A percentile compares a stretch with the other conserved stretches of the same genome.
Evolutionary conservation across 441 rosid species (phyloP).

Genomic region (Bruguiera hainesii): DNA sequence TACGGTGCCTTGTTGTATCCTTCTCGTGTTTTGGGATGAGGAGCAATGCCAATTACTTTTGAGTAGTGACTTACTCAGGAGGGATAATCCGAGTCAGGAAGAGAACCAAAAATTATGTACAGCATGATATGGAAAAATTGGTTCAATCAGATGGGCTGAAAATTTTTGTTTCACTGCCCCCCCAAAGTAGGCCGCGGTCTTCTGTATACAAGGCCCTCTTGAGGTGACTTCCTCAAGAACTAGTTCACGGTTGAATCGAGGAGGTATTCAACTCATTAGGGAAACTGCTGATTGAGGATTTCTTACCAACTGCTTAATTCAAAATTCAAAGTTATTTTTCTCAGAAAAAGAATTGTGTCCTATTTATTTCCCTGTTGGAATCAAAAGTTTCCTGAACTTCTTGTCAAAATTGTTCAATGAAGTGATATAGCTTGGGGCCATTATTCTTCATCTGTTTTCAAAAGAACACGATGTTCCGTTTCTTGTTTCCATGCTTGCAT

Average conservation of each 20-base stretch:
- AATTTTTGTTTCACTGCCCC: no score
- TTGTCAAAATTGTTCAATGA: not conserved
- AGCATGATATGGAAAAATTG: no score
- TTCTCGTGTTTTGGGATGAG: not conserved
- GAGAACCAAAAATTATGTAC: not conserved
- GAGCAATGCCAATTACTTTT: not conserved
- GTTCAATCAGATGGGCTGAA: no score
- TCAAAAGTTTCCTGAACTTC: not conserved
- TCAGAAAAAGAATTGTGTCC: no score
- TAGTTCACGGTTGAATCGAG: not conserved
- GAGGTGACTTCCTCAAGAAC: not conserved
- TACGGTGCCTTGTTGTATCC: slow-evolving; percentile 16
- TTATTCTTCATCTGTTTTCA: no score
- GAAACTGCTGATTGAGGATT: not conserved
- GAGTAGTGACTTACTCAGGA: not conserved
- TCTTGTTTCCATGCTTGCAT: not conserved
- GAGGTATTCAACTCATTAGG: not conserved
- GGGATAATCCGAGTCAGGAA: not conserved
- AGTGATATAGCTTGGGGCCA: no score
- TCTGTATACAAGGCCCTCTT: not conserved
- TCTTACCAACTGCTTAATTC: not conserved
- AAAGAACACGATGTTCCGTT: not conserved
- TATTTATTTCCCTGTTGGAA: not conserved
- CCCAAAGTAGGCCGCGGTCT: not conserved
- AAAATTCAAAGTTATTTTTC: not conserved